Conservation (phyloP, 164 flowering plant genomes). For the Vitis vinifera region ASM3070453v1 NC_081810.1:3760501-3761000, state of each 20-base stretch:
- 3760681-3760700: conserved; percentile 13
- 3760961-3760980: conserved; percentile 1
- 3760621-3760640: conserved; percentile 21
- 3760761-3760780: conserved; percentile 22
- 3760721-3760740: neutral
- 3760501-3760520: conserved; percentile 32
- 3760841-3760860: neutral
- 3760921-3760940: neutral
- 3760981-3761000: neutral
- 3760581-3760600: conserved; percentile 9
- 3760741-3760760: neutral
- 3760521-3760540: conserved; percentile 26
- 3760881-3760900: no score
- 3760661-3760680: conserved; percentile 7
- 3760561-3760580: conserved; percentile 23
- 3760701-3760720: conserved; percentile 1
- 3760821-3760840: conserved; percentile 12
- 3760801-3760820: conserved; percentile 16
- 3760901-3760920: no score
- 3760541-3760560: conserved; percentile 6
- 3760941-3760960: neutral
- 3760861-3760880: neutral
- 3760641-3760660: conserved; percentile 15
- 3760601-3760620: conserved; percentile 2
- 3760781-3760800: conserved; percentile 19